Conservation (phyloP, 495 filamentous ascomycete genomes). For the Jackrogersella minutella region DNA sequence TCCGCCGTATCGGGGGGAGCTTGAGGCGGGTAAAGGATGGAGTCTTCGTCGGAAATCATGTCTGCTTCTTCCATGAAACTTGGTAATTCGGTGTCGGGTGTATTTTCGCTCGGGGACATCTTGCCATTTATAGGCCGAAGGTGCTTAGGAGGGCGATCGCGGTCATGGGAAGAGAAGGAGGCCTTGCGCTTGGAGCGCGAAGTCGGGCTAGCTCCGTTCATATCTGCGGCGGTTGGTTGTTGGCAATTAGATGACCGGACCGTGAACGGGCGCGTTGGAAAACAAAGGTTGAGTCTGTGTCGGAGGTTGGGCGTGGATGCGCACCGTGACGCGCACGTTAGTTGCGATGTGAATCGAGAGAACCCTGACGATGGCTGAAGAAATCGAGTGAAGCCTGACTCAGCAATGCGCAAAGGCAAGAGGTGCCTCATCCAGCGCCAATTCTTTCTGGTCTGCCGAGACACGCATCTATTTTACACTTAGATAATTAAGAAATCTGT, state of each 20-base stretch:
- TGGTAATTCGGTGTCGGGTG: slow-evolving; percentile 48
- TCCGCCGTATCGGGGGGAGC: slow-evolving; percentile 84
- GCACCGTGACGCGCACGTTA: not conserved
- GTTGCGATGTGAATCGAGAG: not conserved
- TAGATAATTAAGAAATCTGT: not conserved
- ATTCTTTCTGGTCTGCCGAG: not conserved
- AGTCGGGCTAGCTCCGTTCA: slow-evolving; percentile 50
- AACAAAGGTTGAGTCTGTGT: not conserved
- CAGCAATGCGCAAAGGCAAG: slow-evolving; percentile 36
- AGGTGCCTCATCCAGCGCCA: slow-evolving; percentile 33
- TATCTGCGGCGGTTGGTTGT: slow-evolving; percentile 36
- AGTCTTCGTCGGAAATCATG: slow-evolving; percentile 48
- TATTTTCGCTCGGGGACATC: slow-evolving; percentile 57
- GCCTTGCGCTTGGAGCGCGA: slow-evolving; percentile 62
- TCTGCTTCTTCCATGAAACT: slow-evolving; percentile 45
- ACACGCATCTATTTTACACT: slow-evolving; percentile 18
- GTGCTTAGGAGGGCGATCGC: slow-evolving; percentile 59
- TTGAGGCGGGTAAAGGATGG: slow-evolving; percentile 49
- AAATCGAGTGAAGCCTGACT: slow-evolving; percentile 27
- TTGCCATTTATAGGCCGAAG: slow-evolving; percentile 56
- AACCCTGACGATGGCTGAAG: not conserved
- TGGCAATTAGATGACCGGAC: slow-evolving; percentile 12
- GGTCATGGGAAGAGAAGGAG: slow-evolving; percentile 47
- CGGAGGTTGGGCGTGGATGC: not conserved
- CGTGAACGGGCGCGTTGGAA: slow-evolving; percentile 22